Conservation (phyloP, 305 asterid species). For the Fraxinus velutina region DNA sequence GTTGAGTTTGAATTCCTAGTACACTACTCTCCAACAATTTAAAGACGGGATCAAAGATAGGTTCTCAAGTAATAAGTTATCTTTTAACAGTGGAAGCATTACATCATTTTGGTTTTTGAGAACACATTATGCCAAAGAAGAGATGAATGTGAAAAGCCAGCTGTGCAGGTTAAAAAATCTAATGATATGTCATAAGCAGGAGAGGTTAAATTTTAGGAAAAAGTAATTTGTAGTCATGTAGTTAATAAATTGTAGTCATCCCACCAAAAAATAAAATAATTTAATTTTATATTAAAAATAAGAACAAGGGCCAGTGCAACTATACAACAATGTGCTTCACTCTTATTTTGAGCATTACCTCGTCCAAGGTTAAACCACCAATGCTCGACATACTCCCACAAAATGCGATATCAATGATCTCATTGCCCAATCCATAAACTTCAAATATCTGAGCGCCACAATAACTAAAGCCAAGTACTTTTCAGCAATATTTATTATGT, state of each 20-base stretch:
- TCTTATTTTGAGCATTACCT: slow-evolving; percentile 47
- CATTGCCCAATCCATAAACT: slow-evolving; percentile 88
- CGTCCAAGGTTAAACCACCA: slow-evolving; percentile 94
- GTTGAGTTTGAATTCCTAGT: not conserved
- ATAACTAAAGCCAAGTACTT: slow-evolving; percentile 53
- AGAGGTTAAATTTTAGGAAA: not conserved
- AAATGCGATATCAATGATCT: slow-evolving; percentile 73
- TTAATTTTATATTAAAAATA: not conserved
- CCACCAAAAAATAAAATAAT: not conserved
- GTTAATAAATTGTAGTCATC: not conserved
- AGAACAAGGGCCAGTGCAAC: slow-evolving; percentile 8
- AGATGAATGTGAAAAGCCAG: not conserved
- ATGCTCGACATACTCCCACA: slow-evolving; percentile 88
- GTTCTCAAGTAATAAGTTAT: not conserved
- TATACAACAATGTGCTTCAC: slow-evolving; percentile 15
- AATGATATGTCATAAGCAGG: not conserved
- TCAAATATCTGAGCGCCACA: slow-evolving; percentile 99
- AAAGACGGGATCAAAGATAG: not conserved
- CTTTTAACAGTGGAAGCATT: not conserved
- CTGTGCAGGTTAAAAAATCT: not conserved
- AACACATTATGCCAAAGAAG: not conserved
- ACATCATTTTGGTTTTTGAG: not conserved
- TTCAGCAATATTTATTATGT: slow-evolving; percentile 26
- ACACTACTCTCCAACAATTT: not conserved
- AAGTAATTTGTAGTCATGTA: not conserved